phyloP scores from a whole-genome alignment of 169 alveolate species.

The Cryptosporidium muris region DNA sequence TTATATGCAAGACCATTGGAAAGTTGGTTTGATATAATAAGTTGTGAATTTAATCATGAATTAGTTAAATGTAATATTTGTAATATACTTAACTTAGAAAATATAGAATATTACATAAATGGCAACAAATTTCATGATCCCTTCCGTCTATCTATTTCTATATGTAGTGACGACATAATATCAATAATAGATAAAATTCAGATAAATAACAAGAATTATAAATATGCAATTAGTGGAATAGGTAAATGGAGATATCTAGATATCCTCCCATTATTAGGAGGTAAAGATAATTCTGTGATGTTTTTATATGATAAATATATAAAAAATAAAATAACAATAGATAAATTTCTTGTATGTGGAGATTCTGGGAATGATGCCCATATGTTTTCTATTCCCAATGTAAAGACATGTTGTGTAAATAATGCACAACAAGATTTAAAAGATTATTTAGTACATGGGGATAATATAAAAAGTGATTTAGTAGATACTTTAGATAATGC shows the following conservation, averaged over 20 bases:
- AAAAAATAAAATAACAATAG: constrained; percentile 14
- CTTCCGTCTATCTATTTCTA: constrained; percentile 71
- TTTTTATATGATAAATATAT: constrained; percentile 29
- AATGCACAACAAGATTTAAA: constrained; percentile 74
- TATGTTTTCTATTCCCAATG: constrained; percentile 62
- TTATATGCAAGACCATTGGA: constrained; percentile 53
- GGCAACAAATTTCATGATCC: constrained; percentile 76
- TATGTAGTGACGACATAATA: constrained; percentile 27
- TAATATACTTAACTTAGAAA: constrained; percentile 13
- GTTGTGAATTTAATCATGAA: constrained; percentile 38
- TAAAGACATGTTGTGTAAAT: constrained; percentile 71
- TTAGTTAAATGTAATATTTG: constrained; percentile 8
- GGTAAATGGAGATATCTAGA: constrained; percentile 66
- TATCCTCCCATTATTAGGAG: constrained; percentile 58
- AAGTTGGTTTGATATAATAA: constrained; percentile 60
- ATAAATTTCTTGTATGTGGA: constrained; percentile 72
- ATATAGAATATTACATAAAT: constrained; percentile 62
- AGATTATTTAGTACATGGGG: constrained; percentile 30
- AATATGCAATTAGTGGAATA: constrained; percentile 64
- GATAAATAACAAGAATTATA: constrained; percentile 46
- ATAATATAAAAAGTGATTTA: background rate
- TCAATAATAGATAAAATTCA: constrained; percentile 19
- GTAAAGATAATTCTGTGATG: constrained; percentile 9
- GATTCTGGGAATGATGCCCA: constrained; percentile 76
- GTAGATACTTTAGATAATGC: background rate